phyloP scores from a whole-genome alignment of 2,329 filamentous ascomycete genomes.

The Fusarium sp. region DNA sequence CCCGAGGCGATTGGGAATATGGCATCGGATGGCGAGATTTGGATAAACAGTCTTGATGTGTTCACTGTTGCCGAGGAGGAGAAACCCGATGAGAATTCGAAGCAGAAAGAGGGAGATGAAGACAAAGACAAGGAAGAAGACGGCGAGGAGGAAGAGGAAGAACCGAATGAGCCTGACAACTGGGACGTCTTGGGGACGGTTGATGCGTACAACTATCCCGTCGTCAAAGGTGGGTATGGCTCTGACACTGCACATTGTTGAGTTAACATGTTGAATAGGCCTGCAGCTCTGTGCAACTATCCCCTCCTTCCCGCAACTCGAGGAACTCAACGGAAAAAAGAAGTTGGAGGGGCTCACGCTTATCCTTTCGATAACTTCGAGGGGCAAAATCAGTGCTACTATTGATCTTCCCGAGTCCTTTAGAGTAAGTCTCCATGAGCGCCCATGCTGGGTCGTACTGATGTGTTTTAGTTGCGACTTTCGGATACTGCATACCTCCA shows the following conservation, averaged over 20 bases:
- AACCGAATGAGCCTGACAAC: neutral
- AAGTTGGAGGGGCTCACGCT: neutral
- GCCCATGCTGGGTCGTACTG: fast-evolving
- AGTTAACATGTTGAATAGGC: neutral
- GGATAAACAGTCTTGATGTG: neutral
- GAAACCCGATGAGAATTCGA: neutral
- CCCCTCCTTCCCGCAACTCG: neutral
- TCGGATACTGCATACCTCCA: neutral
- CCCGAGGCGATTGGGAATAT: neutral
- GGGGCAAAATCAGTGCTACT: neutral
- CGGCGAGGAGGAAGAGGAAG: fast-evolving
- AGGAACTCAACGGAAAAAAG: neutral
- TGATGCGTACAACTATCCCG: neutral
- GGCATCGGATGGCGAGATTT: neutral
- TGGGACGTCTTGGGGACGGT: neutral
- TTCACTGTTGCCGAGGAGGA: fast-evolving
- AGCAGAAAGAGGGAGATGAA: neutral
- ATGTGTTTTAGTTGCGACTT: neutral
- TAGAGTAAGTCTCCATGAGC: neutral
- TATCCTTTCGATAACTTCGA: neutral
- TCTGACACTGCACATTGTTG: fast-evolving
- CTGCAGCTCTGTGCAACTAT: neutral
- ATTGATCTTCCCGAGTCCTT: neutral
- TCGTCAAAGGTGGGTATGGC: neutral
- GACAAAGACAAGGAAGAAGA: neutral